A percentile compares a stretch with the other conserved stretches of the same genome.
Conservation (phyloP, 257 asterid genomes). For the Solanum etuberosum region DNA sequence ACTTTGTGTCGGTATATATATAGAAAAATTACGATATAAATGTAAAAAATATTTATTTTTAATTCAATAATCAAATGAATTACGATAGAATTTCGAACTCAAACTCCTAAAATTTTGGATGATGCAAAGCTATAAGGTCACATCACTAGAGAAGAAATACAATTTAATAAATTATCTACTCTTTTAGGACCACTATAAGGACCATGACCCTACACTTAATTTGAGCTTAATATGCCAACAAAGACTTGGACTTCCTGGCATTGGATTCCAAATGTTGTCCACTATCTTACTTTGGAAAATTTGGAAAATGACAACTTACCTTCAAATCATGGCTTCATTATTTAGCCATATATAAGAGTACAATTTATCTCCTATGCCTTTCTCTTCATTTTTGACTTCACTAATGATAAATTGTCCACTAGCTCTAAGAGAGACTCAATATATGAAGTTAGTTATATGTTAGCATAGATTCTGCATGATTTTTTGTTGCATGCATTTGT, state of each 20-base stretch:
- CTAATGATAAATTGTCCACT: neutral
- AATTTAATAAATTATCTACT: neutral
- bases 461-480: neutral
- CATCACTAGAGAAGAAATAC: neutral
- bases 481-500: neutral
- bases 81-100: no score
- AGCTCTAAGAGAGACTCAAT: neutral
- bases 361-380: neutral
- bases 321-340: neutral
- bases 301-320: slow-evolving; percentile 19
- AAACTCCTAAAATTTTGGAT: neutral
- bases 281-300: neutral
- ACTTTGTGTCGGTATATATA: no score
- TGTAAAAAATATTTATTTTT: no score
- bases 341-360: neutral
- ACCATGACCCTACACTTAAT: neutral
- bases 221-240: neutral
- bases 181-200: neutral
- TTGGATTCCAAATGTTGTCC: slow-evolving; percentile 15
- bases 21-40: no score
- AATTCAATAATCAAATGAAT: no score
- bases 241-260: slow-evolving; percentile 8
- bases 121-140: neutral
- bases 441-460: neutral
- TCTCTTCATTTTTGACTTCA: neutral